Percentiles rank a stretch among this genome's conserved stretches.
Evolutionary conservation across 345 rosid genomes (phyloP).

Genomic region (Lepidium didymum): DNA sequence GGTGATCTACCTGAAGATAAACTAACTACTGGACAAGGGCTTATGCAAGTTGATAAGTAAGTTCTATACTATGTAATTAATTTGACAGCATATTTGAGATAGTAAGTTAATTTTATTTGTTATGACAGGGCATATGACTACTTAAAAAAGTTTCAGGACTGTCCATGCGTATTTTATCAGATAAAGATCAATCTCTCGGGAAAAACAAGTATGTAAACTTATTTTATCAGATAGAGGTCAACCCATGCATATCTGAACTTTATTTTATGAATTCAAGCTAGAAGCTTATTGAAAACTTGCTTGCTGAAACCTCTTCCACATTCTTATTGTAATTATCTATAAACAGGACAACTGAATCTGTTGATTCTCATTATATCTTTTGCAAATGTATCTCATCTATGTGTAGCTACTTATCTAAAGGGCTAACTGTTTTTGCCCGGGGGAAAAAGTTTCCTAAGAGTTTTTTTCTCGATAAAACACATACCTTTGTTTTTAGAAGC

Average conservation of each 20-base stretch:
- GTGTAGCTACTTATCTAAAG: background rate
- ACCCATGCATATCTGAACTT: slow-evolving; percentile 32
- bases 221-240: slow-evolving; percentile 63
- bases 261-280: slow-evolving; percentile 4
- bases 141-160: slow-evolving; percentile 44
- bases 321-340: background rate
- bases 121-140: slow-evolving; percentile 76
- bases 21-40: slow-evolving; percentile 90
- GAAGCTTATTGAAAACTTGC: background rate
- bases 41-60: slow-evolving; percentile 96
- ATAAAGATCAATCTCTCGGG: slow-evolving; percentile 73
- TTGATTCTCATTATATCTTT: background rate
- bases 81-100: slow-evolving; percentile 16
- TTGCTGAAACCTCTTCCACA: slow-evolving; percentile 8
- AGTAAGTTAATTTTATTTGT: slow-evolving; percentile 15
- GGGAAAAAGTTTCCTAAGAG: background rate
- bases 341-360: background rate
- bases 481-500: background rate
- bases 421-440: background rate
- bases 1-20: slow-evolving; percentile 77
- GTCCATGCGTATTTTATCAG: slow-evolving; percentile 63
- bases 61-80: slow-evolving; percentile 10
- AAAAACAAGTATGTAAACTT: slow-evolving; percentile 55
- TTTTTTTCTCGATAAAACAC: background rate
- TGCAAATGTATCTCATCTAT: slow-evolving; percentile 8